Evolutionary conservation across 1,139 yeast genomes (phyloP).

Genomic region (Scheffersomyces titani): DNA sequence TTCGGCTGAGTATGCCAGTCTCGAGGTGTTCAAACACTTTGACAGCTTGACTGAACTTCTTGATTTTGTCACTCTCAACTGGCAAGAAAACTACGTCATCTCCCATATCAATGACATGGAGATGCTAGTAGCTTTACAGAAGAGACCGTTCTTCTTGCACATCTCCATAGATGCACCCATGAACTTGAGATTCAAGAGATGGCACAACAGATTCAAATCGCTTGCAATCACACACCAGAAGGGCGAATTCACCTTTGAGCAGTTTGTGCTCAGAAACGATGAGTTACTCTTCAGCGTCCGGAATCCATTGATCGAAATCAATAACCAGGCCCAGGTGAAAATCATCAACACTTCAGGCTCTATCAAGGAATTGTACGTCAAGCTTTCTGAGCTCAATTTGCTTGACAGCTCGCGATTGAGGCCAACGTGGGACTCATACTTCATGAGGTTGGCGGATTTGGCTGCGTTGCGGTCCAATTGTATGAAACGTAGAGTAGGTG

Average conservation of each 20-base stretch:
- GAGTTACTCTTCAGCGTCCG: conserved; percentile 34
- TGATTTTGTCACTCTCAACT: conserved; percentile 66
- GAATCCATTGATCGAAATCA: conserved; percentile 49
- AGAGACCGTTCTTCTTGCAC: conserved; percentile 86
- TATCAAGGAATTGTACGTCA: conserved; percentile 48
- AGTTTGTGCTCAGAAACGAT: conserved; percentile 53
- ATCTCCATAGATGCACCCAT: conserved; percentile 79
- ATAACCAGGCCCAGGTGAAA: conserved; percentile 59
- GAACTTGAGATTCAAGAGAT: conserved; percentile 52
- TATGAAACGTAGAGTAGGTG: conserved; percentile 96
- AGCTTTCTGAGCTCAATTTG: conserved; percentile 56
- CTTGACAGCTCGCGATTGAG: conserved; percentile 65
- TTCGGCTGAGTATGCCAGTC: background rate
- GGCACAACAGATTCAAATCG: conserved; percentile 20
- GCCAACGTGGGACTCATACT: conserved; percentile 95
- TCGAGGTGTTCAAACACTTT: conserved; percentile 20
- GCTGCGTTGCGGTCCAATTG: conserved; percentile 94
- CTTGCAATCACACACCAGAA: conserved; percentile 5
- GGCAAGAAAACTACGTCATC: conserved; percentile 67
- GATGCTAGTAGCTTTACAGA: conserved; percentile 52
- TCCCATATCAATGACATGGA: conserved; percentile 47
- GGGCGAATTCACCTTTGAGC: conserved; percentile 26
- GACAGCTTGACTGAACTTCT: conserved; percentile 47
- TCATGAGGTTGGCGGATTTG: conserved; percentile 88
- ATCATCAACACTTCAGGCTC: conserved; percentile 60